phyloP scores from a whole-genome alignment of 257 asterid species.

The Phtheirospermum japonicum region DNA sequence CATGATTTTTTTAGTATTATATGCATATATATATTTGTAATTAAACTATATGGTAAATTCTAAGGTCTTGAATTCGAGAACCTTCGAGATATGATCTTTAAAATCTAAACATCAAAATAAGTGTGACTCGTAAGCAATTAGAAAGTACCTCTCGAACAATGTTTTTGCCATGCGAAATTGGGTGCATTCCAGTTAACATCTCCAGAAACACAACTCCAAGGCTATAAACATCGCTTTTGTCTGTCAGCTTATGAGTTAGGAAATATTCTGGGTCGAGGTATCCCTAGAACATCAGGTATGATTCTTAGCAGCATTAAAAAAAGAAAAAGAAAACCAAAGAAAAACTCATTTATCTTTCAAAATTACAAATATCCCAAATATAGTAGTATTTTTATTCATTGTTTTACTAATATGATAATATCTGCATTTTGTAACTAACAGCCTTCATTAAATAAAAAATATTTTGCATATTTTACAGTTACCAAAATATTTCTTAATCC shows the following conservation, averaged over 20 bases:
- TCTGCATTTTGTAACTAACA: too few relatives aligned
- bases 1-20: too few relatives aligned
- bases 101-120: not conserved
- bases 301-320: not conserved
- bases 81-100: not conserved
- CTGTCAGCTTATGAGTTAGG: constrained; percentile 85
- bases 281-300: constrained; percentile 51
- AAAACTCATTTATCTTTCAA: not conserved
- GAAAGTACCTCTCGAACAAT: constrained; percentile 86
- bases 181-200: constrained; percentile 89
- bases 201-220: constrained; percentile 95
- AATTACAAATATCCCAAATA: not conserved
- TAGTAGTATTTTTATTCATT: too few relatives aligned
- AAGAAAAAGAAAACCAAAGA: not conserved
- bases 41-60: not conserved
- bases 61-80: too few relatives aligned
- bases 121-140: constrained; percentile 1
- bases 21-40: too few relatives aligned
- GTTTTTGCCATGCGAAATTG: constrained; percentile 94
- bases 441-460: too few relatives aligned
- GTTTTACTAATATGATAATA: too few relatives aligned
- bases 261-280: constrained; percentile 98
- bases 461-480: too few relatives aligned
- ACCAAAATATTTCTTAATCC: too few relatives aligned
- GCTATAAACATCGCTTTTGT: constrained; percentile 95